Evolutionary conservation across 1,139 yeast species (phyloP).

Genomic region (Saccharomyces pastorianus): DNA sequence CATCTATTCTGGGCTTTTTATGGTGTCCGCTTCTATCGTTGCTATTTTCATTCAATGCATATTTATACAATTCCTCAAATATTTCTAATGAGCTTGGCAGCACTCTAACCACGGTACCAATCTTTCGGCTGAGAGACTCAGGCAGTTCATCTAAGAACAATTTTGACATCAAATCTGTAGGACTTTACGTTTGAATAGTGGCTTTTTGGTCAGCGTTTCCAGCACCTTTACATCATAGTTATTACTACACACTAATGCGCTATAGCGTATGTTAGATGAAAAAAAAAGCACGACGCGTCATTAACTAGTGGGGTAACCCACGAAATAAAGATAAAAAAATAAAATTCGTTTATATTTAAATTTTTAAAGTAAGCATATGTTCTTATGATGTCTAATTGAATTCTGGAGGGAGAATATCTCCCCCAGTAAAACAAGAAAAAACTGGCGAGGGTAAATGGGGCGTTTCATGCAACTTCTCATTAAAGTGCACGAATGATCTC

Average conservation of each 20-base stretch:
- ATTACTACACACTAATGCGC: background rate
- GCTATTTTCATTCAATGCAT: constrained; percentile 6
- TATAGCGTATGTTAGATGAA: background rate
- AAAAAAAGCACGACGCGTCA: background rate
- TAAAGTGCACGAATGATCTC: constrained; percentile 87
- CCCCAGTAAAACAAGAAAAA: constrained; percentile 41
- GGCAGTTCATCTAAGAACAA: constrained; percentile 18
- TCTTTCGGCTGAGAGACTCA: constrained; percentile 18
- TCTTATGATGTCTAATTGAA: background rate
- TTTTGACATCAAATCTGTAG: constrained; percentile 6
- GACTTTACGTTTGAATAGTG: background rate
- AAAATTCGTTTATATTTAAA: background rate
- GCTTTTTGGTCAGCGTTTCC: background rate
- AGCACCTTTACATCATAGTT: too few species aligned
- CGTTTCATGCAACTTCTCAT: constrained; percentile 82
- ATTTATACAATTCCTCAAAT: constrained; percentile 23
- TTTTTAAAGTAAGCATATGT: background rate
- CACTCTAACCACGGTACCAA: constrained; percentile 17
- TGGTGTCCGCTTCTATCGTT: constrained; percentile 17
- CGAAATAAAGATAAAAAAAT: background rate
- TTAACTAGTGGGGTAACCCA: background rate
- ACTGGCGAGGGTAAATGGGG: constrained; percentile 61
- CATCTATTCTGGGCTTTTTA: constrained; percentile 2
- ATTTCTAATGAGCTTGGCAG: constrained; percentile 19
- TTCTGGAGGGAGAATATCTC: background rate